Base-by-base conservation (phyloP, 2,329 filamentous ascomycete genomes). In the Thelonectria olida region DNA sequence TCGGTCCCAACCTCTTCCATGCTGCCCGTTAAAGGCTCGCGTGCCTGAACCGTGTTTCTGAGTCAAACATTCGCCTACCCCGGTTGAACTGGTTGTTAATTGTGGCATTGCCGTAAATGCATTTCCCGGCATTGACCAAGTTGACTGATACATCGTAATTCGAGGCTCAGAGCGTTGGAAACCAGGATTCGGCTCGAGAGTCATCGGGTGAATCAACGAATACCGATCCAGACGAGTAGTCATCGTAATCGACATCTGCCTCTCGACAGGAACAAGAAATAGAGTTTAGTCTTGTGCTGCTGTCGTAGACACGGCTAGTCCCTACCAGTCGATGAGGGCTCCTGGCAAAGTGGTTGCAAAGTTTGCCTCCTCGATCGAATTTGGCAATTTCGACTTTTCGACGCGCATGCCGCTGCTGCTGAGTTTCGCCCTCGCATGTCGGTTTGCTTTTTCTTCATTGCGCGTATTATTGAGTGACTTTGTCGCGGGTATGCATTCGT, bases 311-410 rank as follows among this genome's bases (percentile, higher is more conserved):
- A 44, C 53, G 54, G 53, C 63, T 67, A 69, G 62, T 38, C 34
- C 34, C 62, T 54, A 62, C 31, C 23, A 60, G 13, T 58, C 53
- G 58, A 66, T 45, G 54, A 55, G 52, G 38, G 39, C 27, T 38
- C 38, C 39, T 25, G 49, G 48, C 17, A 48, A 41, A 6, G 52
- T 20, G 60, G 62, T 60, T 69, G 60, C 44, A 54, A 38, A 55
- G 36, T 59, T 64, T 63, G 51, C 27, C 17, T 44, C 64, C 63
- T 66, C 65, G 64, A 69, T 71, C 68, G 56, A 60, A 62, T 51
- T 52, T 48, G 64, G 62, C 53, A 69, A 65, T 65, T 57, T 27
- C 6, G 25, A 27, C 25, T n/a, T n/a, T n/a, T 54, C 51, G 34
- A 19, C 34, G 41, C 55, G 55, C 53, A 51, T 47, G 41, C 48